Evolutionary conservation across 305 asterid genomes (phyloP).

Genomic region (Solanum hybrid): DNA sequence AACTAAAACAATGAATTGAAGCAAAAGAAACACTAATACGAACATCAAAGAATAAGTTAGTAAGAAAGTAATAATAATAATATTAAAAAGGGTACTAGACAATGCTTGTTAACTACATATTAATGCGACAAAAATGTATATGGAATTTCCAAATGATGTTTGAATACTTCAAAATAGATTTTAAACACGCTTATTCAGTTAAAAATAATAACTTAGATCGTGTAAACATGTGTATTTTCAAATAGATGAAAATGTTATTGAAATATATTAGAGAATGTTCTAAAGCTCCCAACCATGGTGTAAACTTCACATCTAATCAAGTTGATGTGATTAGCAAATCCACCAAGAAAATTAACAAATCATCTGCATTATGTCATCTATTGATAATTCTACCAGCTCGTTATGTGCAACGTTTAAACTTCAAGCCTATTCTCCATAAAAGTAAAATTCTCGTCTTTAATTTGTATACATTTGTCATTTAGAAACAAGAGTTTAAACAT

Average conservation of each 20-base stretch:
- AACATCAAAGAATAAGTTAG: no score
- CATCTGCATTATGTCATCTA: not conserved
- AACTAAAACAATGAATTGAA: no score
- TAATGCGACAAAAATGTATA: not conserved
- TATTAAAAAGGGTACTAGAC: no score
- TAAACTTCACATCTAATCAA: not conserved
- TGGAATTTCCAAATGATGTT: not conserved
- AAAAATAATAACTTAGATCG: not conserved
- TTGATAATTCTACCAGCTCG: not conserved
- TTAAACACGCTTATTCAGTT: not conserved
- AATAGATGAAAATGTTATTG: not conserved
- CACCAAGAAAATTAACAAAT: not conserved
- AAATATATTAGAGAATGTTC: not conserved
- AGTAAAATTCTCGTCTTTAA: not conserved
- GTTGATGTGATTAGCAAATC: no score
- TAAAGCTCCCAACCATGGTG: not conserved
- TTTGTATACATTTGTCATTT: not conserved
- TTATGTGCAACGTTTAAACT: not conserved
- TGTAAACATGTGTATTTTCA: not conserved
- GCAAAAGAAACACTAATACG: no score
- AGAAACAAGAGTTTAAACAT: no score
- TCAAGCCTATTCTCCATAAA: not conserved
- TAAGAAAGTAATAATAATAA: no score
- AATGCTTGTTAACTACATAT: no score
- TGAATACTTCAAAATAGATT: not conserved